Evolutionary conservation across 1,284 basidiomycete genomes (phyloP).

Genomic region (Bjerkandera adusta): DNA sequence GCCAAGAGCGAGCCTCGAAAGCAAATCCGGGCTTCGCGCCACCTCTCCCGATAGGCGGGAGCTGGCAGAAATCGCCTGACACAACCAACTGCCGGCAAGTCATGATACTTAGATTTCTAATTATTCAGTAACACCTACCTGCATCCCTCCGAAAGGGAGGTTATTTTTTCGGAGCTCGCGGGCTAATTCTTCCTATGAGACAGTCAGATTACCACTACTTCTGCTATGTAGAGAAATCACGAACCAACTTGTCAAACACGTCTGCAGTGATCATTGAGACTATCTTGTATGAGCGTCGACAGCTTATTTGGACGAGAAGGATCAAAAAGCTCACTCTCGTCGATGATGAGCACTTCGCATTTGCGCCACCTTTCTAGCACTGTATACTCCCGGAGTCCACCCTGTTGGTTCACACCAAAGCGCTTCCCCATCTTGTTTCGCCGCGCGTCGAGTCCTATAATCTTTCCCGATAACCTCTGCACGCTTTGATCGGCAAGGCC

Average conservation of each 20-base stretch:
- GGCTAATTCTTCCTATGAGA: conserved; percentile 44
- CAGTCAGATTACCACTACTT: not conserved
- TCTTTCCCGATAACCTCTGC: conserved; percentile 62
- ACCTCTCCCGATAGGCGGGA: conserved; percentile 66
- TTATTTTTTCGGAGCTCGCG: conserved; percentile 45
- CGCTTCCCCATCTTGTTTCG: too few relatives aligned
- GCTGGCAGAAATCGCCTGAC: conserved; percentile 78
- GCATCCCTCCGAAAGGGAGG: conserved; percentile 72
- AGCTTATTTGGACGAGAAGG: too few relatives aligned
- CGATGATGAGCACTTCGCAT: conserved; percentile 60
- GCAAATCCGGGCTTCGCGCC: conserved; percentile 46
- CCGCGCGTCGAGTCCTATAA: conserved; percentile 42
- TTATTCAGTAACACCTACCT: conserved; percentile 33
- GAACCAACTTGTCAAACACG: conserved; percentile 66
- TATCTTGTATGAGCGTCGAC: conserved; percentile 19
- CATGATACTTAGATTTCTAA: not conserved
- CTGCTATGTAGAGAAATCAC: conserved; percentile 12
- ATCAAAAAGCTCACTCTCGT: conserved; percentile 51
- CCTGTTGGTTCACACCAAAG: too few relatives aligned
- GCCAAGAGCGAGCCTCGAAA: conserved; percentile 70
- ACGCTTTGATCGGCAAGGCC: conserved; percentile 76
- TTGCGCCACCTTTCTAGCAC: conserved; percentile 45
- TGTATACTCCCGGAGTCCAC: too few relatives aligned
- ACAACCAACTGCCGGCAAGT: conserved; percentile 51
- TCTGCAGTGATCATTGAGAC: conserved; percentile 59